Percentiles rank a stretch among this genome's conserved stretches.
Evolutionary conservation across 257 asterid species (phyloP).

Genomic region (Cruciata laevipes): DNA sequence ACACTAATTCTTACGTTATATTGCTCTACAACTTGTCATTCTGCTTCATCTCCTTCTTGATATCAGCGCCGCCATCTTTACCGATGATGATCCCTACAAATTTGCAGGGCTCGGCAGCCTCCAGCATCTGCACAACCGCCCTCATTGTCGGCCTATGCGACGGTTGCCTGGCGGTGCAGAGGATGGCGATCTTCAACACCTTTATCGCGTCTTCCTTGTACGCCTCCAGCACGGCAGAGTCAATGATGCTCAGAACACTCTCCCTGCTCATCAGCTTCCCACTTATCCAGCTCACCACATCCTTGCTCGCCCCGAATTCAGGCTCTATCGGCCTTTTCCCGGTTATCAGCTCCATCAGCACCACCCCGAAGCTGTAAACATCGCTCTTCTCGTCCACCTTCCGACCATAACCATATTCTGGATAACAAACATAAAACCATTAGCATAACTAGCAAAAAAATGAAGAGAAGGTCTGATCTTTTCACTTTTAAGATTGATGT

Average conservation of each 20-base stretch:
- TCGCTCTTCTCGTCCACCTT: conserved; percentile 85
- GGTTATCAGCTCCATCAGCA: conserved; percentile 84
- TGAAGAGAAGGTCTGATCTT: too few species aligned
- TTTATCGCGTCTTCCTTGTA: conserved; percentile 54
- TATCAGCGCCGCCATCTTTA: conserved; percentile 28
- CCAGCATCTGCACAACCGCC: conserved; percentile 72
- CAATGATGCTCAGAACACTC: conserved; percentile 52
- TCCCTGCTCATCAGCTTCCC: conserved; percentile 57
- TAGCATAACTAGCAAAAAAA: not conserved
- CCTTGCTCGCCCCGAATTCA: conserved; percentile 65
- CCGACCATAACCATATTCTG: conserved; percentile 74
- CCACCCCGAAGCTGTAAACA: conserved; percentile 86
- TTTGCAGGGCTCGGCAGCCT: conserved; percentile 52
- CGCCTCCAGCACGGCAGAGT: conserved; percentile 39
- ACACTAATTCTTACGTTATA: not conserved
- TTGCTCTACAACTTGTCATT: conserved; percentile 17
- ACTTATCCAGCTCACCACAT: conserved; percentile 73
- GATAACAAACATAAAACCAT: conserved; percentile 1
- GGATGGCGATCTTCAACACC: conserved; percentile 64
- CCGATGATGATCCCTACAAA: conserved; percentile 40
- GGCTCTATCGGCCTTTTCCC: conserved; percentile 84
- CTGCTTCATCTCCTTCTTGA: conserved; percentile 24
- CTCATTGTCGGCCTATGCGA: conserved; percentile 83
- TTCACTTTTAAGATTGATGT: too few species aligned
- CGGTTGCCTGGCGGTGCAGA: conserved; percentile 75